phyloP scores from a whole-genome alignment of 1,284 basidiomycete genomes.

The Irpex sp. region DNA sequence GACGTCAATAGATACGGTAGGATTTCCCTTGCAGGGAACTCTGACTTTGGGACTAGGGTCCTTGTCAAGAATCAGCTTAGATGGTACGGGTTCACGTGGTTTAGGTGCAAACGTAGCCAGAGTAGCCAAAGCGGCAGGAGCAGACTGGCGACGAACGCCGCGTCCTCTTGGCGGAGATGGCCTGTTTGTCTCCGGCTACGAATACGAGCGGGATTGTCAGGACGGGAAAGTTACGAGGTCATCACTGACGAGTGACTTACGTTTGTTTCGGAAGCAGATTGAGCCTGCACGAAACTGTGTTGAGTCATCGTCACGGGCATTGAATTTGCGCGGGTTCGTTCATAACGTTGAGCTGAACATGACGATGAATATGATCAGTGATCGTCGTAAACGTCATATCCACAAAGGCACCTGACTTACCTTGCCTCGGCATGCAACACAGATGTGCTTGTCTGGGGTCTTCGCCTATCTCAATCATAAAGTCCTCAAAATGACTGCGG shows the following conservation, averaged over 20 bases:
- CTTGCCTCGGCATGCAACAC: conserved; percentile 22
- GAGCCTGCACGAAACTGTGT: neutral
- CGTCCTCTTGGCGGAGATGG: conserved; percentile 1
- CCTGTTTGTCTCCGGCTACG: conserved; percentile 2
- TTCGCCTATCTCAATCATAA: conserved; percentile 22
- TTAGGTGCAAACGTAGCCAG: neutral
- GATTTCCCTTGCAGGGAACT: neutral
- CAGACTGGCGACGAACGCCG: conserved; percentile 1
- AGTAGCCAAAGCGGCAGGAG: neutral
- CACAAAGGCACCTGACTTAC: conserved; percentile 6
- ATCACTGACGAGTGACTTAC: neutral
- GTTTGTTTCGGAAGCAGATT: neutral
- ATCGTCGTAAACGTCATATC: neutral
- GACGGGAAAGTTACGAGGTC: neutral
- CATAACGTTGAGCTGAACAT: neutral
- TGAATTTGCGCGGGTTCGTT: conserved; percentile 4
- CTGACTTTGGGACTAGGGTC: neutral
- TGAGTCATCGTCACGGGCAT: neutral
- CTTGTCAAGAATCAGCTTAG: neutral
- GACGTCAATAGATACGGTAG: conserved; percentile 4
- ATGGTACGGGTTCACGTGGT: neutral
- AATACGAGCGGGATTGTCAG: neutral
- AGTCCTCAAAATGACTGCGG: conserved; percentile 22
- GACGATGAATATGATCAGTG: neutral
- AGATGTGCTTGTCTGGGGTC: conserved; percentile 15